Evolutionary conservation across 2,329 filamentous ascomycete genomes (phyloP).

Genomic region (Ophiostoma quercus): DNA sequence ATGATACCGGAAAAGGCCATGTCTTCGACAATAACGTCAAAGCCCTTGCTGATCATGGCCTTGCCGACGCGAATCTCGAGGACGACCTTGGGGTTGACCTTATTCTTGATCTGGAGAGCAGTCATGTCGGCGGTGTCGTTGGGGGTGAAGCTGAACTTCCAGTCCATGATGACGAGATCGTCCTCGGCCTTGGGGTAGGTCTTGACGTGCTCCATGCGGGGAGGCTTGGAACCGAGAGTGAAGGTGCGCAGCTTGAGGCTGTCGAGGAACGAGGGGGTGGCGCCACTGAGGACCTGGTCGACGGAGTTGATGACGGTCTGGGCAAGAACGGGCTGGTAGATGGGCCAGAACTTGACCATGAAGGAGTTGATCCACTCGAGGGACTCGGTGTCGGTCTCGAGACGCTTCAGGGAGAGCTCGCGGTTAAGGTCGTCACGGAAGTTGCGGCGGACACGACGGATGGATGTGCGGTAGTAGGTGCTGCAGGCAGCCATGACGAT

Average conservation of each 20-base stretch:
- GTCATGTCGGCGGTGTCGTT: slow-evolving; percentile 93
- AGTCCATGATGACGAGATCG: slow-evolving; percentile 96
- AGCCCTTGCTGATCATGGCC: slow-evolving; percentile 91
- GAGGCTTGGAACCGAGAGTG: slow-evolving; percentile 88
- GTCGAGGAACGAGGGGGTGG: slow-evolving; percentile 87
- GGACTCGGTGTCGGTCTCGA: slow-evolving; percentile 87
- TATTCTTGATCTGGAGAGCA: slow-evolving; percentile 80
- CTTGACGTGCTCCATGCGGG: slow-evolving; percentile 94
- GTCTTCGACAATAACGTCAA: slow-evolving; percentile 96
- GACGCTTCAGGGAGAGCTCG: slow-evolving; percentile 71
- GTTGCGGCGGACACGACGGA: slow-evolving; percentile 88
- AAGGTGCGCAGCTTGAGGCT: slow-evolving; percentile 92
- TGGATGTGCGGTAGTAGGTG: slow-evolving; percentile 94
- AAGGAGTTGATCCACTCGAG: slow-evolving; percentile 99
- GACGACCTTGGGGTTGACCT: slow-evolving; percentile 94
- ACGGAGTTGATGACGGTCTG: slow-evolving; percentile 89
- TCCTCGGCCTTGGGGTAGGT: slow-evolving; percentile 95
- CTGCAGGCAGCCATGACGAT: slow-evolving; percentile 87
- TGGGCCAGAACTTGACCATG: slow-evolving; percentile 97
- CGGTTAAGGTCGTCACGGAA: slow-evolving; percentile 91
- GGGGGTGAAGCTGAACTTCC: slow-evolving; percentile 98
- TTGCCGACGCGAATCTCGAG: slow-evolving; percentile 93
- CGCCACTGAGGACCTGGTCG: slow-evolving; percentile 89
- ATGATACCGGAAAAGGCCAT: slow-evolving; percentile 95
- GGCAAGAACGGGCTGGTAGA: slow-evolving; percentile 90